These are phyloP conservation scores for Diaporthe ilicicola DNA, from an alignment of 2,329 filamentous ascomycete species.

Conservation along the genomic window DNA sequence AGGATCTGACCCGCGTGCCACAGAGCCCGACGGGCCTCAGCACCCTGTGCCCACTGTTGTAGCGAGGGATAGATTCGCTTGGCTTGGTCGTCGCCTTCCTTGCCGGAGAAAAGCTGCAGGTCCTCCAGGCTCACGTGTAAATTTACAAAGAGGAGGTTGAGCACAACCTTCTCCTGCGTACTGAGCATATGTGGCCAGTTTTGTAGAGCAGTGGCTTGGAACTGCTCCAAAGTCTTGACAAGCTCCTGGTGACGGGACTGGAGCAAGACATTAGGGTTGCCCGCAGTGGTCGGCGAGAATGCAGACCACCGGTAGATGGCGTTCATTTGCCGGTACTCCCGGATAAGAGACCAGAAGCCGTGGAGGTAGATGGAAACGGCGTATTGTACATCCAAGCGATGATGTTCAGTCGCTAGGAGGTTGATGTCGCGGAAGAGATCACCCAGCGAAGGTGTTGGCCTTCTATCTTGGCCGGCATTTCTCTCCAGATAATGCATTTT, in stretches of 20 bases:
- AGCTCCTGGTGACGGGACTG: constrained; percentile 69
- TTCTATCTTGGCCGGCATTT: constrained; percentile 46
- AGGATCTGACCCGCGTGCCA: constrained; percentile 76
- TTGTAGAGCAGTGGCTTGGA: constrained; percentile 50
- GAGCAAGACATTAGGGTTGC: constrained; percentile 52
- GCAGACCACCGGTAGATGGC: constrained; percentile 57
- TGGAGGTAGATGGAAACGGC: constrained; percentile 69
- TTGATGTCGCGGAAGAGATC: constrained; percentile 67
- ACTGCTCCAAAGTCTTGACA: constrained; percentile 61
- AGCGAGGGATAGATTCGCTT: constrained; percentile 65
- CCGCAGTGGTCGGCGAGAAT: constrained; percentile 51
- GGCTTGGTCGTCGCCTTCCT: constrained; percentile 73
- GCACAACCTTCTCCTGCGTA: constrained; percentile 55
- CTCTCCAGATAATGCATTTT: constrained; percentile 64
- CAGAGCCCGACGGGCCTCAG: constrained; percentile 65
- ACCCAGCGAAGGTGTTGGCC: constrained; percentile 59
- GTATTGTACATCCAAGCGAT: constrained; percentile 63
- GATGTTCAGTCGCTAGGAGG: constrained; percentile 56
- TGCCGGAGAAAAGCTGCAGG: constrained; percentile 72
- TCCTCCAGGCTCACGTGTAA: constrained; percentile 72
- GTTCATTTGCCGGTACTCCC: constrained; percentile 70
- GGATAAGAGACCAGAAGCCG: constrained; percentile 71
- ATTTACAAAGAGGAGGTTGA: constrained; percentile 68
- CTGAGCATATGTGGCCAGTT: constrained; percentile 54
- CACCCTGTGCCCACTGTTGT: constrained; percentile 65